Base-by-base conservation (phyloP, 177 flowering plant genomes). In the Vitis hybrid region DNA sequence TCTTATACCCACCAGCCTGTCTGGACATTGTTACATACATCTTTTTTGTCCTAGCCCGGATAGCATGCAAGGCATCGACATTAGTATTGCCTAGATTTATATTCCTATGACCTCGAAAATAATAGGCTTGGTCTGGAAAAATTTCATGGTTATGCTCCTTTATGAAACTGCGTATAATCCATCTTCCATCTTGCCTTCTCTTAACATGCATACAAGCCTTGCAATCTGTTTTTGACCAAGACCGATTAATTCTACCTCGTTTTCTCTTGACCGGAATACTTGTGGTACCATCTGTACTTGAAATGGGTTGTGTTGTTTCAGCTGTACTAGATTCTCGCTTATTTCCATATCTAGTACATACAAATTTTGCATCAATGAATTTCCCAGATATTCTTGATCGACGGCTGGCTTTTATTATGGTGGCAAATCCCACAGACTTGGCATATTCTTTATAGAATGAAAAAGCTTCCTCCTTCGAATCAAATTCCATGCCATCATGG, bases 61-160 rank as follows among this genome's bases (percentile, higher is more conserved):
- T 67, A 18, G 72, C 72, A 57, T 75, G 76, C 52, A 73, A 67
- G 19, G 67, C 63, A 70, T 54, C 73, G 49, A 57, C 60, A 58
- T 72, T 65, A 46, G 62, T 50, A 48, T 50, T 57, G 56, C 70
- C 81, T 11, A 71, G 56, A 60, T 71, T 65, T 55, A 68, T 54
- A 50, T 74, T 69, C 63, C 77, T 64, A 50, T 68, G 80, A 68
- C 73, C 72, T 2, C 69, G 66, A 51, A 68, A 73, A 30, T 71
- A 65, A 68, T 73, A 68, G 21, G 78, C 68, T 61, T 73, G 75
- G 32, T 71, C 75, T 7, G 79, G 81, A 50, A 65, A 62, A n/a
- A 72, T 60, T 71, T 81, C 79, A 78, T 81, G 81, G 69, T 81
- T 81, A 68, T 81, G 83, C 61, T 78, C 79, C 64, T 80, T 78